Conservation (phyloP, 1,139 yeast genomes). For the Hemisphaericaspora lyxosophila region DNA sequence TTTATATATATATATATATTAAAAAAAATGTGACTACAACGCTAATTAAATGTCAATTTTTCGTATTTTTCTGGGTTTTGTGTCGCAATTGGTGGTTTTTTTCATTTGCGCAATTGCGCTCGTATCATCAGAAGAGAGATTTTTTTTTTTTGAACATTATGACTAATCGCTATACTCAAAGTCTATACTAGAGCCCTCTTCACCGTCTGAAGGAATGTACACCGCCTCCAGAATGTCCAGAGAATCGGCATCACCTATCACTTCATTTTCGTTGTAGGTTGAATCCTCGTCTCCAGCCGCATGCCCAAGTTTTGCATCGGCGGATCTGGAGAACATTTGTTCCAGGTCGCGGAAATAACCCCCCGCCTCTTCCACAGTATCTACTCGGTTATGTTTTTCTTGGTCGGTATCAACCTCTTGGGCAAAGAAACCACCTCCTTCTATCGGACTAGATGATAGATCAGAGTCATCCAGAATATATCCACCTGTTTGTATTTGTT, state of each 20-base stretch:
- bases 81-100: background rate
- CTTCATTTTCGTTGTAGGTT: slow-evolving; percentile 5
- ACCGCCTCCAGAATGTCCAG: slow-evolving; percentile 10
- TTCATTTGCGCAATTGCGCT: slow-evolving; percentile 2
- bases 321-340: too few species aligned
- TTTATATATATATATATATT: too few species aligned
- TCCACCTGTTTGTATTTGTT: background rate
- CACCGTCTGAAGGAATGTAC: slow-evolving; percentile 3
- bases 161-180: slow-evolving; percentile 11
- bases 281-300: background rate
- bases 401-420: background rate
- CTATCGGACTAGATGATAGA: background rate
- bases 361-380: too few species aligned
- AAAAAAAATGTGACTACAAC: too few species aligned
- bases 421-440: slow-evolving; percentile 16
- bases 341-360: too few species aligned
- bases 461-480: background rate
- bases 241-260: slow-evolving; percentile 6
- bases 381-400: too few species aligned
- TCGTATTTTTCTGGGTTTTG: background rate
- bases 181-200: slow-evolving; percentile 10
- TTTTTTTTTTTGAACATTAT: background rate
- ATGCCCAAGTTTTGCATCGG: background rate
- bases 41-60: background rate
- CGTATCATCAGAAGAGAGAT: background rate